Conservation (phyloP, 2,329 filamentous ascomycete genomes). For the Fulvia fulva region DNA sequence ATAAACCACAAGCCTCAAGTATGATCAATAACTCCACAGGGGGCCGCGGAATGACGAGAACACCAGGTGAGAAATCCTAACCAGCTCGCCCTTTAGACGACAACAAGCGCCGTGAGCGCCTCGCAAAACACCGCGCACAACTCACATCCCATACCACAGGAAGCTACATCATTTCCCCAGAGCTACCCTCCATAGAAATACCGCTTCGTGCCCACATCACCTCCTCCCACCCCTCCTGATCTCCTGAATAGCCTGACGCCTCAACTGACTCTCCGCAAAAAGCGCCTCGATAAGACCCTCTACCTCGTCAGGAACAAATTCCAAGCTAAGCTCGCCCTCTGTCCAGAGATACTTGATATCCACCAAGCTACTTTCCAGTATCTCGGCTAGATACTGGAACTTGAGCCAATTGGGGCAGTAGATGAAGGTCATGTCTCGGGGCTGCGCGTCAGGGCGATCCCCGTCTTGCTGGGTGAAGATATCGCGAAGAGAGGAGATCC, state of each 20-base stretch:
- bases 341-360: constrained; percentile 64
- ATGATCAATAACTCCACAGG: too few relatives aligned
- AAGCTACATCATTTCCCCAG: neutral
- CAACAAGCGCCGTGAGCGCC: too few relatives aligned
- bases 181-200: neutral
- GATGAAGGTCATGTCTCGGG: constrained; percentile 53
- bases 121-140: too few relatives aligned
- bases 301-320: constrained; percentile 60
- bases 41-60: too few relatives aligned
- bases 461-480: constrained; percentile 51
- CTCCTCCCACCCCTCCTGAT: constrained; percentile 40
- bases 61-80: too few relatives aligned
- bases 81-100: too few relatives aligned
- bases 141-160: neutral
- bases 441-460: constrained; percentile 30
- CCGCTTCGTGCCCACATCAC: neutral
- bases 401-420: constrained; percentile 63
- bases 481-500: constrained; percentile 53
- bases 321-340: constrained; percentile 59
- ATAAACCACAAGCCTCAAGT: too few relatives aligned
- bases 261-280: constrained; percentile 59
- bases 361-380: constrained; percentile 58
- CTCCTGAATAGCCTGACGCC: constrained; percentile 55
- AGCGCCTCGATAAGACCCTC: constrained; percentile 61
- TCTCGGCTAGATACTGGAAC: constrained; percentile 61